These are phyloP conservation scores for Hansfordia pulvinata DNA, from an alignment of 2,329 filamentous ascomycete species.

Conservation along the genomic window DNA sequence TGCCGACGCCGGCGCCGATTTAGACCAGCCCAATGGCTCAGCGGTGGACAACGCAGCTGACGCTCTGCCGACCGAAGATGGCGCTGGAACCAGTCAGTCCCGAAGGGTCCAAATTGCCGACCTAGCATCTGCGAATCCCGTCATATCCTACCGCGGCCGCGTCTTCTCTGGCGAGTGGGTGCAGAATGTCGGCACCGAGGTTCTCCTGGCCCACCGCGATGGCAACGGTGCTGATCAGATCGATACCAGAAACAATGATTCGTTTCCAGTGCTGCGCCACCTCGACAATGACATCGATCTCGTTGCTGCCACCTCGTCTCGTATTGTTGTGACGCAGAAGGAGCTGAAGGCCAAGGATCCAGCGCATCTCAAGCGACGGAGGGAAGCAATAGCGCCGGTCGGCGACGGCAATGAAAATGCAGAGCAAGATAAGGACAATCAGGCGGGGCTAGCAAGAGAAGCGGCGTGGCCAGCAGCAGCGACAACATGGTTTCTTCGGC, in stretches of 20 bases:
- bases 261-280: slow-evolving; percentile 32
- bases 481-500: slow-evolving; percentile 21
- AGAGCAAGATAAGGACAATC: slow-evolving; percentile 8
- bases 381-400: no score
- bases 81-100: no score
- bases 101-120: slow-evolving; percentile 77
- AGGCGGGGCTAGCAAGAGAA: slow-evolving; percentile 1
- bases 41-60: no score
- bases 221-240: no score
- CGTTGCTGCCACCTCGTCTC: slow-evolving; percentile 54
- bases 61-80: no score
- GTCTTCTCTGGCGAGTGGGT: slow-evolving; percentile 74
- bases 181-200: slow-evolving; percentile 70
- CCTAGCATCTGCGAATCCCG: slow-evolving; percentile 60
- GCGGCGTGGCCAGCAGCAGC: no score
- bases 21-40: no score
- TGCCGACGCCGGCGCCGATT: slow-evolving; percentile 10
- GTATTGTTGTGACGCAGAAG: slow-evolving; percentile 55
- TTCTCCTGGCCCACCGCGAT: slow-evolving; percentile 51
- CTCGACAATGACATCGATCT: slow-evolving; percentile 52
- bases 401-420: slow-evolving; percentile 7
- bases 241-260: no score
- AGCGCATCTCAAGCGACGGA: slow-evolving; percentile 1
- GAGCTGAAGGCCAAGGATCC: slow-evolving; percentile 35
- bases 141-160: slow-evolving; percentile 67